Evolutionary conservation across 192 early-diverging fungal species (phyloP), one percentile per base, ranked within the genome.

Genomic region (Entrophospora sp.): DNA sequence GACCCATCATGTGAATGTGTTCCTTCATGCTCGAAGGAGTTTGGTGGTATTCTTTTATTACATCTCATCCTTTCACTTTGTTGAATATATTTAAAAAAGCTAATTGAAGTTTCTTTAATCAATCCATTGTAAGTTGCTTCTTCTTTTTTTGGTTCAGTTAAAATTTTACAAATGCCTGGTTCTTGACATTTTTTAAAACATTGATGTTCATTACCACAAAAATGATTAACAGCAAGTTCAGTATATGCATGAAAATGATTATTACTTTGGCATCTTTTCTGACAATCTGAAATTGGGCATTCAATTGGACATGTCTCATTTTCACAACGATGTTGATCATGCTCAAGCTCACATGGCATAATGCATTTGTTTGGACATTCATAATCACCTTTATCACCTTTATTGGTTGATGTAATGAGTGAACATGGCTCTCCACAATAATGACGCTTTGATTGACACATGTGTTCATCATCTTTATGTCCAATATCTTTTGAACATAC

Each of bases 381-480:
- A 34, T 63, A 63, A 22, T 49, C 44, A 13, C 61, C 61, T 20
- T 44, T 68, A 22, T 49, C 44, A 13, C 61, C 61, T 20, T 44
- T 68, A 46, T 31, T 7, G 8, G 66, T 68, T 10, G 32, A 8
- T 18, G 60, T 45, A 12, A 14, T 30, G 34, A 69, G 36, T 22
- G 68, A 69, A 34, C 68, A 69, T 22, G 44, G 34, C 30, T 40
- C 31, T 49, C 68, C 68, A 25, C 68, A 69, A 18, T 64, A 69
- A 14, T 69, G 68, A n/a, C n/a, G 18, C 13, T 8, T 45, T 4
- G 42, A 6, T 31, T 0, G 53, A 43, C n/a, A n/a, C n/a, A n/a
- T n/a, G n/a, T n/a, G n/a, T n/a, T n/a, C n/a, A n/a, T n/a, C n/a
- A n/a, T n/a, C n/a, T n/a, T n/a, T n/a, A n/a, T n/a, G n/a, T n/a